Evolutionary conservation across 2,329 filamentous ascomycete species (phyloP).

Genomic region (Arthrobotrys entomopaga): DNA sequence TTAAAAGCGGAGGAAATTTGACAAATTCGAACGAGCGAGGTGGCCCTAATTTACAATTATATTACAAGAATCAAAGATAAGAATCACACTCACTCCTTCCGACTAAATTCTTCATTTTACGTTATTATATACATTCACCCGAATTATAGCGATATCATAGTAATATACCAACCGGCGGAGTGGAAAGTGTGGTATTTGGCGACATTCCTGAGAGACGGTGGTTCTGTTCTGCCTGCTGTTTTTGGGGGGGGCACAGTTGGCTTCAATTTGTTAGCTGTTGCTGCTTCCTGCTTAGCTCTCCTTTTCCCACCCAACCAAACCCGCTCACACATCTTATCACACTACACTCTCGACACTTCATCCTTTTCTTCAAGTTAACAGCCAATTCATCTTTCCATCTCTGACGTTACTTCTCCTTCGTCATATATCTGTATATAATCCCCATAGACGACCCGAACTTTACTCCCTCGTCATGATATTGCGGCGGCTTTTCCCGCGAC

Average conservation of each 20-base stretch:
- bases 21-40: background rate
- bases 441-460: too few species aligned
- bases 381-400: background rate
- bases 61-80: too few species aligned
- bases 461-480: conserved; percentile 33
- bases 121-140: too few species aligned
- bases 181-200: too few species aligned
- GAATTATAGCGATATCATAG: too few species aligned
- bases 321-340: conserved; percentile 1
- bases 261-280: conserved; percentile 8
- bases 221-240: too few species aligned
- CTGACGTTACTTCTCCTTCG: background rate
- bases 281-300: background rate
- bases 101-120: too few species aligned
- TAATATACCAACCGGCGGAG: too few species aligned
- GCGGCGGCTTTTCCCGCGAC: conserved; percentile 49
- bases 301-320: background rate
- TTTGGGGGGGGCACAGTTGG: too few species aligned
- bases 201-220: too few species aligned
- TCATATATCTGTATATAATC: background rate
- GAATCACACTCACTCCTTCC: too few species aligned
- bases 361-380: background rate
- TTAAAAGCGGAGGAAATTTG: conserved; percentile 22
- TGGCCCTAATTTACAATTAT: conserved; percentile 5
- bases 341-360: background rate